Evolutionary conservation across 306 rosid species (phyloP), one percentile per base, ranked within the genome.

Genomic region (Biancaea sappan): DNA sequence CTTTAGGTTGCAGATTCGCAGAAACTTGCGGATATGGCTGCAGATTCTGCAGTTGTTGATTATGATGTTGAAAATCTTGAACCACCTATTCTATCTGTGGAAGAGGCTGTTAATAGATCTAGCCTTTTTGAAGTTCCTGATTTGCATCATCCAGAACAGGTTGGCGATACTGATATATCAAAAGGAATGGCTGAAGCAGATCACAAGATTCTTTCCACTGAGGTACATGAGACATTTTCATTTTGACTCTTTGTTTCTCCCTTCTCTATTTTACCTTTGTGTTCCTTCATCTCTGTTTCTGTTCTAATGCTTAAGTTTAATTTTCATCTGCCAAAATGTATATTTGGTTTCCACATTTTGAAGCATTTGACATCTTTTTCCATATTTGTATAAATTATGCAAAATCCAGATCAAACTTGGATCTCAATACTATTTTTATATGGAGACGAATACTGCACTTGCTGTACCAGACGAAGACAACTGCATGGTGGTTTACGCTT

Each of bases 401-500:
- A 31, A 44, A 52, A 52, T 80, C 66, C 91, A 94, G 98, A 38
- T 94, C 73, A 94, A 80, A 75, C 94, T 94, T 63, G 91, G 86
- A 13, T 94, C 98, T 48, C 98, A 94, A 77, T 94, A 94, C 82
- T 87, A 91, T 78, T 94, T 91, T 84, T 94, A 94, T 73, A 84
- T 94, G 97, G 98, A 91, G 83, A 84, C 98, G 4, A 97, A 94
- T 72, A 80, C 90, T 77, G 89, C 98, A 53, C 97, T 93, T 85
- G 98, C 98, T n/a, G 66, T 94, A 37, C 98, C 98, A 66, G 98
- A 94, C 65, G 98, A 94, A 84, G 98, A 91, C 78, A 91, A 91
- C 71, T 86, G 97, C 84, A 81, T 94, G 53, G 84, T 87, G 43
- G 90, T 94, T 73, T 89, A 91, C 84, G 77, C 85, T 72, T 88